Conservation (phyloP, 768 basidiomycete species). For the Lyophyllum decastes region DNA sequence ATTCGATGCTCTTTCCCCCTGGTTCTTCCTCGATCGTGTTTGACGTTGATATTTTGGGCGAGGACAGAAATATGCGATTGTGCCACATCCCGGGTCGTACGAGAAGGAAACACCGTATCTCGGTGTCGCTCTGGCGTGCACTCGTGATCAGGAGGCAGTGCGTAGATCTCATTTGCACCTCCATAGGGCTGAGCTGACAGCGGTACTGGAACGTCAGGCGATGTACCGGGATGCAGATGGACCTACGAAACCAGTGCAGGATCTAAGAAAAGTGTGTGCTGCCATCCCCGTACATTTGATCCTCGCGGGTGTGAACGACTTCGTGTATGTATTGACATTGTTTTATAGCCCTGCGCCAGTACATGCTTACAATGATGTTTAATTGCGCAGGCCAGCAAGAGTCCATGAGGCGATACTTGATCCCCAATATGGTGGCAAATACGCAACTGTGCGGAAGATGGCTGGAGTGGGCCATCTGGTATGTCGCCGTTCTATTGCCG, state of each 20-base stretch:
- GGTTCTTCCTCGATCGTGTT: neutral
- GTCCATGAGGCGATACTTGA: slow-evolving; percentile 32
- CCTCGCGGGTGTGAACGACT: slow-evolving; percentile 51
- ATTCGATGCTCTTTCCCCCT: neutral
- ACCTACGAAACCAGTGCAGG: slow-evolving; percentile 50
- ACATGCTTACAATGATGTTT: neutral
- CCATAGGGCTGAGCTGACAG: neutral
- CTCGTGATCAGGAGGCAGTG: slow-evolving; percentile 63
- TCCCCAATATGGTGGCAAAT: slow-evolving; percentile 26
- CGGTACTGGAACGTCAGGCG: slow-evolving; percentile 33
- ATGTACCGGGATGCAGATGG: slow-evolving; percentile 68
- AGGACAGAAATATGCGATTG: slow-evolving; percentile 6
- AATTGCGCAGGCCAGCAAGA: slow-evolving; percentile 24
- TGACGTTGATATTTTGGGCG: neutral
- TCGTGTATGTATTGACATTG: slow-evolving; percentile 44
- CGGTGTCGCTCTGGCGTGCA: slow-evolving; percentile 56
- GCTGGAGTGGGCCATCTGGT: slow-evolving; percentile 30
- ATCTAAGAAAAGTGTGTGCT: slow-evolving; percentile 40
- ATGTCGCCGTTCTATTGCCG: neutral
- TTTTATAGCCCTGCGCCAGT: neutral
- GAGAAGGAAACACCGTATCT: slow-evolving; percentile 31
- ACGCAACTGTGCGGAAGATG: slow-evolving; percentile 27
- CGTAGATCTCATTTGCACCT: slow-evolving; percentile 20
- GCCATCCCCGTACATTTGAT: slow-evolving; percentile 53
- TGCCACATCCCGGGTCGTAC: slow-evolving; percentile 25